These are phyloP conservation scores for Pythium oligandrum DNA, from an alignment of 352 stramenopile genomes.

Conservation along the genomic window DNA sequence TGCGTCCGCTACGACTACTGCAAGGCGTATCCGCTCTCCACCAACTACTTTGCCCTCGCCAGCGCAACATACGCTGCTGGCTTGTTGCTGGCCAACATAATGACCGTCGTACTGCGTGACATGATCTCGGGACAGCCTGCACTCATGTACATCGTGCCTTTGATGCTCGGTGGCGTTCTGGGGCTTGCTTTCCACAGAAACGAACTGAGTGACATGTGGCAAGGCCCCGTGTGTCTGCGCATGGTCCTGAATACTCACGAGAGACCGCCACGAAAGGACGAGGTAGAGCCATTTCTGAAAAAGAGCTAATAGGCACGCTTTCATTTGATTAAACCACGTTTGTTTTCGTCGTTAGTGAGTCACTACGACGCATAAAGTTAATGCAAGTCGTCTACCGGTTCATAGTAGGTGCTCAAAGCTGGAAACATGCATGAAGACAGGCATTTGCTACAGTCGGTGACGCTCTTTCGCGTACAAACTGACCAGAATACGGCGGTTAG, in stretches of 20 bases:
- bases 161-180: slow-evolving; percentile 70
- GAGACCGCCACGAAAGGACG: slow-evolving; percentile 6
- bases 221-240: slow-evolving; percentile 39
- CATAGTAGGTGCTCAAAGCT: no score
- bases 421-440: no score
- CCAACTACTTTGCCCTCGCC: slow-evolving; percentile 72
- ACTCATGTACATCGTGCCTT: slow-evolving; percentile 94
- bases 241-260: slow-evolving; percentile 11
- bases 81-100: slow-evolving; percentile 89
- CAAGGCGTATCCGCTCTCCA: slow-evolving; percentile 40
- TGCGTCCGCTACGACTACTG: slow-evolving; percentile 88
- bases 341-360: no score
- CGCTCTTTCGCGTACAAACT: slow-evolving; percentile 14
- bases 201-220: slow-evolving; percentile 75
- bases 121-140: slow-evolving; percentile 89
- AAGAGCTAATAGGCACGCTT: slow-evolving; percentile 6
- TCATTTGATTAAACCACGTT: background rate
- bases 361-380: no score
- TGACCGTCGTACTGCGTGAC: slow-evolving; percentile 87
- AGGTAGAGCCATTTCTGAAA: slow-evolving; percentile 23
- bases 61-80: slow-evolving; percentile 84
- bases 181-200: slow-evolving; percentile 44
- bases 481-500: no score
- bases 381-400: no score
- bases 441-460: no score